Base-by-base conservation (phyloP, 2,329 filamentous ascomycete species). In the Apiospora saccharicola region DNA sequence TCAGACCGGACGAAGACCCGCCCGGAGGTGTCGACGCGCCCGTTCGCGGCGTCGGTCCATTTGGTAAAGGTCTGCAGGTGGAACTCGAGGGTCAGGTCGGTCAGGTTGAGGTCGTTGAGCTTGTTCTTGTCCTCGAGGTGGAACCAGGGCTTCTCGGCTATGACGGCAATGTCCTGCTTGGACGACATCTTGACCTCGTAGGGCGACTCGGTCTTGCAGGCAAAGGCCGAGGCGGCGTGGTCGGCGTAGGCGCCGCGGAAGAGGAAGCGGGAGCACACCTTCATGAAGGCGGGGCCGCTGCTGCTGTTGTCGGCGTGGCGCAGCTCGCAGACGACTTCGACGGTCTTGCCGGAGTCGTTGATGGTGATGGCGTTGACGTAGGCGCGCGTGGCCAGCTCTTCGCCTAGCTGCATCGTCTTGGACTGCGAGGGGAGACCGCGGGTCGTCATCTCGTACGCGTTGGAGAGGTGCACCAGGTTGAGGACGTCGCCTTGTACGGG, bases 61-160 rank as follows among this genome's bases (percentile, higher is more conserved):
- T 92, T 92, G 70, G 96, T 89, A 77, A 98, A 87, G 77, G 92
- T 97, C 82, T 97, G 92, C 44, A 98, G 90, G 79, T 95, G 94
- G 93, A 98, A 98, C 43, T 93, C 96, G 77, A 98, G 85, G 14
- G 94, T 98, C 86, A 98, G 93, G 37, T 72, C 71, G 1, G 69
- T 71, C 3, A 72, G 69, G 43, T 72, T 67, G 46, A 72, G 44
- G 57, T 72, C 46, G 74, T 94, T 94, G 12, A 98, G 90, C 77
- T 98, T 93, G 73, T 94, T 91, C 75, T 95, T 93, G 34, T 90
- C 88, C 51, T 98, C 94, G 49, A 97, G 86, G 76, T 91, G 90
- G 88, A 98, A 97, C 96, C 96, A 98, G 82, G 98, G 93, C 89
- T 98, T 98, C 44, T 95, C 97, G 77, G 93, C 93, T 67, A 98